These are phyloP conservation scores for Parietaria judaica DNA, from an alignment of 306 rosid species.

Conservation along the genomic window DNA sequence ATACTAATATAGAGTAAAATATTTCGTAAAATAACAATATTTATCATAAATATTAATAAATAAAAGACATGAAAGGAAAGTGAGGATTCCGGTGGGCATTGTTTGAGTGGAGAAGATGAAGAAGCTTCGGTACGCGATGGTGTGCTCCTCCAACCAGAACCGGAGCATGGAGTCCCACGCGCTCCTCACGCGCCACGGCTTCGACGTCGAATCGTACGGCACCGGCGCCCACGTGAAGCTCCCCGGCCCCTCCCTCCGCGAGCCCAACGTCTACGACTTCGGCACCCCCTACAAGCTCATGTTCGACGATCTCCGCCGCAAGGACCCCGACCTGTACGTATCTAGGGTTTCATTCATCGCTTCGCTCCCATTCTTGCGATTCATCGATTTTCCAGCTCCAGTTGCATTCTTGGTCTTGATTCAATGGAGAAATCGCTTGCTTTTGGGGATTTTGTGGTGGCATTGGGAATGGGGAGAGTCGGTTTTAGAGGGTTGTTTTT, in stretches of 20 bases:
- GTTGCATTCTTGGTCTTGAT: too few relatives aligned
- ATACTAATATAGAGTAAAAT: too few relatives aligned
- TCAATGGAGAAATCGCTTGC: too few relatives aligned
- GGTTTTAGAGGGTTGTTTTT: too few relatives aligned
- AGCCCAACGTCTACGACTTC: slow-evolving; percentile 89
- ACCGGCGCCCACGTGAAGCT: slow-evolving; percentile 94
- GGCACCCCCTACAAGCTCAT: slow-evolving; percentile 91
- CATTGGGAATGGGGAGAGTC: too few relatives aligned
- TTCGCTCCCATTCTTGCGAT: slow-evolving; percentile 6
- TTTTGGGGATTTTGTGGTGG: too few relatives aligned
- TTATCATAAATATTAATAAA: neutral
- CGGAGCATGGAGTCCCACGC: slow-evolving; percentile 98
- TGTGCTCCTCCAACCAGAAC: slow-evolving; percentile 90
- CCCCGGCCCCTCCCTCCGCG: slow-evolving; percentile 93
- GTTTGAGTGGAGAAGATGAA: slow-evolving; percentile 31
- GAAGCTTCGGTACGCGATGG: slow-evolving; percentile 80
- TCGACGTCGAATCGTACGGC: slow-evolving; percentile 81
- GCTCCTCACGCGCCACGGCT: slow-evolving; percentile 69
- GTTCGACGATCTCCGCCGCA: slow-evolving; percentile 78
- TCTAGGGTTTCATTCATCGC: too few relatives aligned
- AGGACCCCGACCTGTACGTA: slow-evolving; percentile 82
- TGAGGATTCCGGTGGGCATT: neutral
- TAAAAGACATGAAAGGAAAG: neutral
- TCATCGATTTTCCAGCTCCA: neutral
- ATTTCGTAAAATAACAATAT: too few relatives aligned